Evolutionary conservation across 306 rosid genomes (phyloP).

Genomic region (Malus sieversii): DNA sequence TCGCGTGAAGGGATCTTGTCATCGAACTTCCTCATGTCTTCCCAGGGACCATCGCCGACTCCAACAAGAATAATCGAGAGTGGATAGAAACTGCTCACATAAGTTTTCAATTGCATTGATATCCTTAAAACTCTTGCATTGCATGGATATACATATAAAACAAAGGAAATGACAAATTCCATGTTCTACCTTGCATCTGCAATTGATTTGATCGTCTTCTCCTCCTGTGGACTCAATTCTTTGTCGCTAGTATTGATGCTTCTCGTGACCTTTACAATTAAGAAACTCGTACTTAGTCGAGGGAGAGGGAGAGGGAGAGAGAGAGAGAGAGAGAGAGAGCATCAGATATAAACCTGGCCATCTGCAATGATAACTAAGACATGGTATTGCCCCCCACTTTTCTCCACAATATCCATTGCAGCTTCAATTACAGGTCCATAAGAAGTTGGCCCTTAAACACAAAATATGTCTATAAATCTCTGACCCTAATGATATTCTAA

Average conservation of each 20-base stretch:
- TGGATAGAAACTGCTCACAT: conserved; percentile 49
- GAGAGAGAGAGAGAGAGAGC: not conserved
- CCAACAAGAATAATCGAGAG: conserved; percentile 83
- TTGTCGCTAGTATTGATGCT: conserved; percentile 31
- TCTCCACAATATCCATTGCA: conserved; percentile 87
- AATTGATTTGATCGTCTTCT: conserved; percentile 61
- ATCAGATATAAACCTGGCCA: conserved; percentile 55
- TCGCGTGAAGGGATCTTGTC: conserved; percentile 77
- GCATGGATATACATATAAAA: not conserved
- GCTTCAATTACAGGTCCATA: conserved; percentile 77
- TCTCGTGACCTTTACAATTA: conserved; percentile 57
- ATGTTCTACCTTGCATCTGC: conserved; percentile 65
- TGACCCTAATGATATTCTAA: not conserved
- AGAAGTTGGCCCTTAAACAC: conserved; percentile 76
- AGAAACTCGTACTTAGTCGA: conserved; percentile 4
- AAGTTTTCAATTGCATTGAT: not conserved
- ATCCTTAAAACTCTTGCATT: not conserved
- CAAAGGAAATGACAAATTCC: not conserved
- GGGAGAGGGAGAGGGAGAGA: not conserved
- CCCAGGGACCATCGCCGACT: conserved; percentile 99
- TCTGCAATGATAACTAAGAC: conserved; percentile 78
- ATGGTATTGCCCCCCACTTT: conserved; percentile 76
- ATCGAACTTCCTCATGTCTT: conserved; percentile 82
- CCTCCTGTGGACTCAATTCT: conserved; percentile 76
- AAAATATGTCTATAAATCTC: conserved; percentile 19